Conservation (phyloP, 371 early-diverging fungal genomes). For the Batrachochytrium dendrobatidis region DNA sequence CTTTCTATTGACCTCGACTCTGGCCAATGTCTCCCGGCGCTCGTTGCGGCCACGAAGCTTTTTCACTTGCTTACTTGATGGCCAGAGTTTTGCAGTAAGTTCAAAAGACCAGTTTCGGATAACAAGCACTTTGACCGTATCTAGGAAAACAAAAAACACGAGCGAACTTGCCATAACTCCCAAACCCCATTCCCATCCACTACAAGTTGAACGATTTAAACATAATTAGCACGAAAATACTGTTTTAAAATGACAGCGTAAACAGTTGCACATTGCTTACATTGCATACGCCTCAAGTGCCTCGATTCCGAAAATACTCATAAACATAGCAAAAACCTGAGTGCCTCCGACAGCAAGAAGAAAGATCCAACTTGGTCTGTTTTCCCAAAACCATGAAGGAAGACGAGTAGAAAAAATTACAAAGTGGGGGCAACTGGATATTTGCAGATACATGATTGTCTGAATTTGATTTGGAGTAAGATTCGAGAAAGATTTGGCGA, state of each 20-base stretch:
- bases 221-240: background rate
- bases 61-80: background rate
- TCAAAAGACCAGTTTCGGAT: conserved; percentile 59
- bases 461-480: conserved; percentile 9
- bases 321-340: conserved; percentile 82
- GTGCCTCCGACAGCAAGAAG: conserved; percentile 75
- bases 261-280: conserved; percentile 10
- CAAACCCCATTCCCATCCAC: conserved; percentile 33
- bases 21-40: conserved; percentile 4
- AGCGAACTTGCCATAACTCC: conserved; percentile 22
- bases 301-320: conserved; percentile 64
- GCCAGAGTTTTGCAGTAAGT: conserved; percentile 24
- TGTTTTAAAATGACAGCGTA: background rate
- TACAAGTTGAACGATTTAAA: background rate
- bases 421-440: conserved; percentile 89
- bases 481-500: conserved; percentile 54
- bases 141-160: conserved; percentile 64
- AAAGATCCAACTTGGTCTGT: conserved; percentile 69
- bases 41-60: conserved; percentile 11
- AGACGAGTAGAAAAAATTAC: conserved; percentile 93
- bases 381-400: conserved; percentile 83
- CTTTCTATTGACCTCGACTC: conserved; percentile 21
- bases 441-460: conserved; percentile 81
- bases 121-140: conserved; percentile 70
- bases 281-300: conserved; percentile 25